Evolutionary conservation across 345 rosid genomes (phyloP).

Genomic region (Chamaenerion angustifolium): DNA sequence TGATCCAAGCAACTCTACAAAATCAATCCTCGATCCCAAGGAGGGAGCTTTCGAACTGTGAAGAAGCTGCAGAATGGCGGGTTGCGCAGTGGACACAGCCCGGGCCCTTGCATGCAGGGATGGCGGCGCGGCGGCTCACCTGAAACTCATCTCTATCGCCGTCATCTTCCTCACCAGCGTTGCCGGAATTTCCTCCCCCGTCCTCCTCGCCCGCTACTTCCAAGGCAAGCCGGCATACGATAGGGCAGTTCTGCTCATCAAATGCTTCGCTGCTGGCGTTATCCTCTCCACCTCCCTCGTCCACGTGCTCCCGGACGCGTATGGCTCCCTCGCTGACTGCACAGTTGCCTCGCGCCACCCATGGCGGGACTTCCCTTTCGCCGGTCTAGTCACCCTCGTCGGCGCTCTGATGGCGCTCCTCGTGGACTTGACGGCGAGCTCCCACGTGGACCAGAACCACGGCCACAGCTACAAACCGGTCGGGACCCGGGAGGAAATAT

Average conservation of each 20-base stretch:
- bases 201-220: slow-evolving; percentile 59
- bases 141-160: slow-evolving; percentile 44
- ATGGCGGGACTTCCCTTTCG: slow-evolving; percentile 82
- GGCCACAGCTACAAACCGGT: slow-evolving; percentile 7
- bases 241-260: slow-evolving; percentile 48
- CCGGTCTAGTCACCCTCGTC: slow-evolving; percentile 60
- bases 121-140: slow-evolving; percentile 48
- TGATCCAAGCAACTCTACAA: too few species aligned
- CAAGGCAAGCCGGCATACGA: slow-evolving; percentile 73
- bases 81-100: slow-evolving; percentile 39
- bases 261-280: slow-evolving; percentile 96
- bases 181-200: slow-evolving; percentile 53
- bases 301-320: slow-evolving; percentile 90
- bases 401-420: slow-evolving; percentile 57
- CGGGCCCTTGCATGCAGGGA: slow-evolving; percentile 50
- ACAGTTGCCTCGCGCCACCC: slow-evolving; percentile 64
- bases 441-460: slow-evolving; percentile 50
- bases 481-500: background rate
- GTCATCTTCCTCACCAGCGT: slow-evolving; percentile 64
- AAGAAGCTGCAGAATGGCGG: too few species aligned
- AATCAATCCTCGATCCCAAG: too few species aligned
- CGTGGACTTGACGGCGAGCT: slow-evolving; percentile 77
- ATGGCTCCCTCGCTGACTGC: slow-evolving; percentile 57
- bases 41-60: background rate
- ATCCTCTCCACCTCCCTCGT: slow-evolving; percentile 87